phyloP scores from a whole-genome alignment of 306 rosid species.

The Nissolia schottii region DNA sequence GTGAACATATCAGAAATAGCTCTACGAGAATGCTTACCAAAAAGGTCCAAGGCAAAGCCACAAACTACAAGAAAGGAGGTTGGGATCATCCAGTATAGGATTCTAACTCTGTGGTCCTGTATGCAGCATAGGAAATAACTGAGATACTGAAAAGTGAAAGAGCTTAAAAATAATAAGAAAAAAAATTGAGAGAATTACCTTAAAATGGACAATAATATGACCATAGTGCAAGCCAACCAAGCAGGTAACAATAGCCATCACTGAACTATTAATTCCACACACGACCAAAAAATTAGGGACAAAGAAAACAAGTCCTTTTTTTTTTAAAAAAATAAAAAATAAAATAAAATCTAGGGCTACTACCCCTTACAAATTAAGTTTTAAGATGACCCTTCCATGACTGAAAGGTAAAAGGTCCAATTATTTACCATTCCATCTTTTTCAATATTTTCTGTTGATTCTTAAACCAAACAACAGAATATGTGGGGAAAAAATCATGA shows the following conservation, averaged over 20 bases:
- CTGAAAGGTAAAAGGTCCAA: neutral
- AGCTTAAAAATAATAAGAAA: neutral
- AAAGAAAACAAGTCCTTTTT: neutral
- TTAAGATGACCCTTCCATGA: neutral
- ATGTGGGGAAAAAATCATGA: neutral
- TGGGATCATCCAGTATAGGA: slow-evolving; percentile 70
- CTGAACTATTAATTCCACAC: slow-evolving; percentile 48
- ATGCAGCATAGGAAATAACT: slow-evolving; percentile 9
- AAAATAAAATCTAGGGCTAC: neutral
- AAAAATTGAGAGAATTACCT: slow-evolving; percentile 36
- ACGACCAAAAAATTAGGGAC: slow-evolving; percentile 4
- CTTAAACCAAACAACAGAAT: neutral
- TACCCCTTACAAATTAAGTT: neutral
- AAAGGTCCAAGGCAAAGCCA: slow-evolving; percentile 60
- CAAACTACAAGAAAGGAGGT: slow-evolving; percentile 54
- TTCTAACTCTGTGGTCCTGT: slow-evolving; percentile 78
- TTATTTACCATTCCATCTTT: neutral
- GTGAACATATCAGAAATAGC: neutral
- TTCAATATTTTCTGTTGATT: neutral
- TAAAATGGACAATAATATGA: slow-evolving; percentile 79
- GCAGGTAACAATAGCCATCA: slow-evolving; percentile 94
- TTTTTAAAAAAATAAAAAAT: neutral
- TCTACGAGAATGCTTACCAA: slow-evolving; percentile 38
- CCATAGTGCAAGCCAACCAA: slow-evolving; percentile 90
- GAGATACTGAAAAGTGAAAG: neutral